Evolutionary conservation across 2,329 filamentous ascomycete species (phyloP).

Genomic region (Rutstroemia sp.): DNA sequence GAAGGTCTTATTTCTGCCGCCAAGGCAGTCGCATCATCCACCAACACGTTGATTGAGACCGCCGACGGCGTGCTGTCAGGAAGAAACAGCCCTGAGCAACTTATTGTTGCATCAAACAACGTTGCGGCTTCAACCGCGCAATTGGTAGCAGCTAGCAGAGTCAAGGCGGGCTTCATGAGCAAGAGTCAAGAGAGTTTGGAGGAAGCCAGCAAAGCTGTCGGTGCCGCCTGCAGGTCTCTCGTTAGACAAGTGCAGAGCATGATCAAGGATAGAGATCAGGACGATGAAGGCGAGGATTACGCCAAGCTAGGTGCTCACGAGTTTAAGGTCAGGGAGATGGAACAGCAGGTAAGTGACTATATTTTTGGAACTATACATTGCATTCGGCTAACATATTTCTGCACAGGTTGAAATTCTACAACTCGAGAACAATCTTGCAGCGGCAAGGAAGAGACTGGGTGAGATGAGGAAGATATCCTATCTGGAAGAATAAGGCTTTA

Average conservation of each 20-base stretch:
- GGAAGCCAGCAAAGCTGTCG: constrained; percentile 86
- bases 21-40: constrained; percentile 89
- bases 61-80: constrained; percentile 90
- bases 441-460: constrained; percentile 75
- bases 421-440: constrained; percentile 76
- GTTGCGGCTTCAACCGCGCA: constrained; percentile 95
- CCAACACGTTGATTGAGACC: constrained; percentile 95
- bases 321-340: constrained; percentile 98
- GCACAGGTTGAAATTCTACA: constrained; percentile 89
- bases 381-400: constrained; percentile 11
- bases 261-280: constrained; percentile 77
- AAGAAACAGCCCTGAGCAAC: constrained; percentile 89
- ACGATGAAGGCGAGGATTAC: constrained; percentile 84
- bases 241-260: constrained; percentile 92
- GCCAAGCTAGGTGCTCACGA: constrained; percentile 82
- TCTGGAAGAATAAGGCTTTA: constrained; percentile 22
- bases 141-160: constrained; percentile 87
- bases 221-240: constrained; percentile 75
- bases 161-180: constrained; percentile 97
- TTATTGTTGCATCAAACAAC: constrained; percentile 96
- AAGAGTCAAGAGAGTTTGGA: constrained; percentile 92
- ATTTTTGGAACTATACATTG: not conserved
- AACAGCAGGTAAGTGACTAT: constrained; percentile 75
- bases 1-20: constrained; percentile 95
- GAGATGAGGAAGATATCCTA: constrained; percentile 67